Evolutionary conservation across 192 early-diverging fungal species (phyloP).

Genomic region (Coemansia sp.): DNA sequence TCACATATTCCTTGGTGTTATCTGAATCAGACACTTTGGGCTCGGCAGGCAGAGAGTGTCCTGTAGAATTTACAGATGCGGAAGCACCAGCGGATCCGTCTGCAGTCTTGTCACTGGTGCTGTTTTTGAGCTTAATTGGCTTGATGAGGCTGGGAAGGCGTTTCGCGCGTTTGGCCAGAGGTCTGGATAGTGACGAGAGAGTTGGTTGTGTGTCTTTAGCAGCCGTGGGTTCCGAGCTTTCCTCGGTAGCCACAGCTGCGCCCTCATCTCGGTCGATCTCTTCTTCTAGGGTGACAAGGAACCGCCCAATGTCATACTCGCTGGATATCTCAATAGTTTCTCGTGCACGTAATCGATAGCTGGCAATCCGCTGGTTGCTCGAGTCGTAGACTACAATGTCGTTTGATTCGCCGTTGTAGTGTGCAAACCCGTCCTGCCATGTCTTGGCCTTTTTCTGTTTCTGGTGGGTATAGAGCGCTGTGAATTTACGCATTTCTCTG

Average conservation of each 20-base stretch:
- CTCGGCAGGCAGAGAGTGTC: too few species aligned
- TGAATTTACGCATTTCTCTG: conserved; percentile 36
- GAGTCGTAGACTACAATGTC: conserved; percentile 32
- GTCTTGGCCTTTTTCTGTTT: conserved; percentile 50
- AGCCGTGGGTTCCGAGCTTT: background rate
- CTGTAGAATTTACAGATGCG: background rate
- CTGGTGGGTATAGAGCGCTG: conserved; percentile 47
- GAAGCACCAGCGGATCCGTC: background rate
- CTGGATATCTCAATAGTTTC: conserved; percentile 21
- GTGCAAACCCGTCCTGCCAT: conserved; percentile 49
- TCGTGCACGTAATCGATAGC: conserved; percentile 28
- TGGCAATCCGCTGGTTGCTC: conserved; percentile 22
- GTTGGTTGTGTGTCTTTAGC: background rate
- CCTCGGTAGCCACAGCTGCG: background rate
- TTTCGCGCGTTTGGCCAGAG: conserved; percentile 7
- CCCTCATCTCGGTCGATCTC: too few species aligned
- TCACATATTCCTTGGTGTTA: conserved; percentile 14
- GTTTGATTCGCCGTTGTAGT: conserved; percentile 22
- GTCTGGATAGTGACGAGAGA: background rate
- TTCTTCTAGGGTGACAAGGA: conserved; percentile 36
- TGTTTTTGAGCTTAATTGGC: conserved; percentile 21
- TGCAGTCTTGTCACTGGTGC: too few species aligned
- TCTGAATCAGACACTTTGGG: too few species aligned
- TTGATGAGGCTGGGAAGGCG: conserved; percentile 39
- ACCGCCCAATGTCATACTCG: conserved; percentile 44